Evolutionary conservation across 257 asterid species (phyloP), one percentile per base, ranked within the genome.

Genomic region (Fraxinus pennsylvanica): DNA sequence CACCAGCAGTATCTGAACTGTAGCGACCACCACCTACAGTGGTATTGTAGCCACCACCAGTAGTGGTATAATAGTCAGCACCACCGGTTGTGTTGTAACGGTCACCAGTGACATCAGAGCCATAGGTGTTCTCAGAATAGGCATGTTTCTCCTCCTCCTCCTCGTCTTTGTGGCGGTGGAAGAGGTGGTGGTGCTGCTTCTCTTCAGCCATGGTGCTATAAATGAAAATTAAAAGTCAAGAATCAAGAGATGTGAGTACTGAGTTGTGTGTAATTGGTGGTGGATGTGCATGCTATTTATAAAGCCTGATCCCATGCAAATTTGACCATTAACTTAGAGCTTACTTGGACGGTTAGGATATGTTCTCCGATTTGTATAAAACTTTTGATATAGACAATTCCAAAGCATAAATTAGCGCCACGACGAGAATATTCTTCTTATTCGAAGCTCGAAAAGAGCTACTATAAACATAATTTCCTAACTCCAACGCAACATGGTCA

Each of bases 71-170:
- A 1, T 54, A 54, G 2, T 17, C 27, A 5, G 12, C 27, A 2
- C 27, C 4, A n/a, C 8, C 87, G n/a, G 54, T 81, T 7, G 72
- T 73, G 32, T 21, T 57, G 15, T 32, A 67, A 1, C 15, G 72
- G 27, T 21, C 65, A n/a, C 65, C 65, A 19, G 9, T 57, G 66
- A 68, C 72, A 3, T 61, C 76, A 69, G 59, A 5, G 71, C 71
- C 82, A 29, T 78, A 83, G 43, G 73, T 79, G 66, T 85, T 79
- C 9, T 86, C 84, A 13, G 88, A 78, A 83, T 82, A 81, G 35
- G 35, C 35, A 32, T 4, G 35, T 3, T 57, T 35, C 81, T 57
- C 13, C 67, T 57, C 30, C 30, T 21, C 27, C 67, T 57, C 30
- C 9, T 57, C 12, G 65, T 54, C 30, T 13, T 57, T 57, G 67